phyloP scores from a whole-genome alignment of 495 filamentous ascomycete genomes.

The Penicillium egyptiacum region DNA sequence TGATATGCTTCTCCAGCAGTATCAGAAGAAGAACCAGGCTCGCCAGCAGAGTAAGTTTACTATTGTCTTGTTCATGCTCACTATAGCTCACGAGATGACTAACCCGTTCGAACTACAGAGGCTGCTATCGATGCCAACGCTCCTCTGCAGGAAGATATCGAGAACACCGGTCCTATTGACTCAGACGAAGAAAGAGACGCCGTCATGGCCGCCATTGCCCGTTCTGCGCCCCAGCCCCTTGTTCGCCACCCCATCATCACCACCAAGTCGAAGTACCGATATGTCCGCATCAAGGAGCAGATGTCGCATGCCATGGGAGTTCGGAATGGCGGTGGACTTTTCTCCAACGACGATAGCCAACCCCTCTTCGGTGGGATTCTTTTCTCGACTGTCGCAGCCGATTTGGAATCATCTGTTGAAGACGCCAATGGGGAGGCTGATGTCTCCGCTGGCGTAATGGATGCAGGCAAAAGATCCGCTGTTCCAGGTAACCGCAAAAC shows the following conservation, averaged over 20 bases:
- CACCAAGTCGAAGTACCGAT: slow-evolving; percentile 71
- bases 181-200: slow-evolving; percentile 88
- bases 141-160: slow-evolving; percentile 79
- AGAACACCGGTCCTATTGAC: slow-evolving; percentile 76
- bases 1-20: slow-evolving; percentile 87
- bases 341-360: slow-evolving; percentile 42
- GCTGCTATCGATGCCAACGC: slow-evolving; percentile 92
- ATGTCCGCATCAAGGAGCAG: slow-evolving; percentile 86
- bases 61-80: background rate
- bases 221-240: slow-evolving; percentile 72
- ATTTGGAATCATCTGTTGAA: slow-evolving; percentile 24
- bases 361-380: slow-evolving; percentile 33
- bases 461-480: slow-evolving; percentile 24
- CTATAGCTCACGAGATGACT: background rate
- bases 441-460: slow-evolving; percentile 9
- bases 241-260: slow-evolving; percentile 64
- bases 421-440: slow-evolving; percentile 24
- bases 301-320: slow-evolving; percentile 69
- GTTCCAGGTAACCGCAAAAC: slow-evolving; percentile 30
- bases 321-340: slow-evolving; percentile 45
- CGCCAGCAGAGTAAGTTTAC: slow-evolving; percentile 79
- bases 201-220: slow-evolving; percentile 79
- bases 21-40: slow-evolving; percentile 99
- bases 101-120: slow-evolving; percentile 51
- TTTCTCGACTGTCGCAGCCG: slow-evolving; percentile 34